These are phyloP conservation scores for Laguncularia racemosa DNA, from an alignment of 345 rosid species.

Conservation along the genomic window DNA sequence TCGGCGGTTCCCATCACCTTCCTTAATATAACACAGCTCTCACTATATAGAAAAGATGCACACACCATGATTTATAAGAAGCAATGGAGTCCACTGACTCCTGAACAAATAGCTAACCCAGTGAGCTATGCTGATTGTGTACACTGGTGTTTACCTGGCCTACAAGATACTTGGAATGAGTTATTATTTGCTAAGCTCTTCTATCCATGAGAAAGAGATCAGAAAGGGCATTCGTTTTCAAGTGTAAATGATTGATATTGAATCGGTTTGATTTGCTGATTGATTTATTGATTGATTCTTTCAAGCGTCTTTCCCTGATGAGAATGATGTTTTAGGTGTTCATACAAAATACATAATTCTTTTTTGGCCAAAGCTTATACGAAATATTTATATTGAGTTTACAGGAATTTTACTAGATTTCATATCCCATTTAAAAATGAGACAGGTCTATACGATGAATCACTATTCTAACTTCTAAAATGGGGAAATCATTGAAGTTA, in stretches of 20 bases:
- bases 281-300: too few relatives aligned
- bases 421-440: too few relatives aligned
- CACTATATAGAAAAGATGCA: slow-evolving; percentile 78
- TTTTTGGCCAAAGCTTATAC: too few relatives aligned
- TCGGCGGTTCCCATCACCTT: slow-evolving; percentile 76
- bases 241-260: background rate
- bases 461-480: too few relatives aligned
- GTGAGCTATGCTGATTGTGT: slow-evolving; percentile 81
- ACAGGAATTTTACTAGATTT: too few relatives aligned
- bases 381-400: too few relatives aligned
- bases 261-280: too few relatives aligned
- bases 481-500: too few relatives aligned
- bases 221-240: background rate
- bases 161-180: slow-evolving; percentile 97
- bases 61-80: slow-evolving; percentile 94
- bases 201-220: slow-evolving; percentile 20
- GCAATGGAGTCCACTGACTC: slow-evolving; percentile 76
- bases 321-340: too few relatives aligned
- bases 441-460: too few relatives aligned
- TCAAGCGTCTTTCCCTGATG: background rate
- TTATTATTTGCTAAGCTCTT: slow-evolving; percentile 80
- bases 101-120: slow-evolving; percentile 67
- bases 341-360: too few relatives aligned
- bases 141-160: slow-evolving; percentile 98
- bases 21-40: slow-evolving; percentile 83